Evolutionary conservation across 306 rosid genomes (phyloP).

Genomic region (Pterocarpus macrocarpus): DNA sequence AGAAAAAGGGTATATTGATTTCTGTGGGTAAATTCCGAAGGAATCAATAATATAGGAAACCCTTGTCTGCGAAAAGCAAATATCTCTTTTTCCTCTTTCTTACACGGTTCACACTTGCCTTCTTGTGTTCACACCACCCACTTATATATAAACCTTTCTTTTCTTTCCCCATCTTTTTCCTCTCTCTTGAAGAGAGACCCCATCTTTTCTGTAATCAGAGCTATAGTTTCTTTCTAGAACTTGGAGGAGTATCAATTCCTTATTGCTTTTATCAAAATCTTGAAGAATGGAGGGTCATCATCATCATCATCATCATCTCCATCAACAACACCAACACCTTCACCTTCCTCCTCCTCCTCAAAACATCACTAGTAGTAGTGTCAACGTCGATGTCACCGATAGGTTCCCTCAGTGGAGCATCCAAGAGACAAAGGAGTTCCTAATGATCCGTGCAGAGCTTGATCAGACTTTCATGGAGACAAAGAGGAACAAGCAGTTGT

Average conservation of each 20-base stretch:
- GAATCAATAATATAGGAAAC: not conserved
- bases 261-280: not conserved
- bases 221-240: constrained; percentile 36
- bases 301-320: constrained; percentile 38
- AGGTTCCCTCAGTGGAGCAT: constrained; percentile 94
- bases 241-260: not conserved
- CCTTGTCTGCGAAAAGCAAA: constrained; percentile 37
- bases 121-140: constrained; percentile 52
- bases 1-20: too few species aligned
- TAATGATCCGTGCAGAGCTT: constrained; percentile 72
- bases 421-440: constrained; percentile 83
- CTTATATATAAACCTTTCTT: constrained; percentile 48
- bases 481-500: constrained; percentile 80
- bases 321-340: constrained; percentile 31
- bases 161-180: constrained; percentile 39
- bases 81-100: constrained; percentile 49
- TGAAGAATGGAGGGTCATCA: constrained; percentile 43
- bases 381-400: constrained; percentile 61
- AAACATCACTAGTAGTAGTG: not conserved
- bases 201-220: constrained; percentile 45
- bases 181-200: not conserved
- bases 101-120: constrained; percentile 60
- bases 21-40: too few species aligned
- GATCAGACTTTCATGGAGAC: constrained; percentile 93
- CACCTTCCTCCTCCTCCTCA: constrained; percentile 15